These are phyloP conservation scores for Brasilioporus rufonigricans DNA, from an alignment of 768 basidiomycete genomes.

Conservation along the genomic window DNA sequence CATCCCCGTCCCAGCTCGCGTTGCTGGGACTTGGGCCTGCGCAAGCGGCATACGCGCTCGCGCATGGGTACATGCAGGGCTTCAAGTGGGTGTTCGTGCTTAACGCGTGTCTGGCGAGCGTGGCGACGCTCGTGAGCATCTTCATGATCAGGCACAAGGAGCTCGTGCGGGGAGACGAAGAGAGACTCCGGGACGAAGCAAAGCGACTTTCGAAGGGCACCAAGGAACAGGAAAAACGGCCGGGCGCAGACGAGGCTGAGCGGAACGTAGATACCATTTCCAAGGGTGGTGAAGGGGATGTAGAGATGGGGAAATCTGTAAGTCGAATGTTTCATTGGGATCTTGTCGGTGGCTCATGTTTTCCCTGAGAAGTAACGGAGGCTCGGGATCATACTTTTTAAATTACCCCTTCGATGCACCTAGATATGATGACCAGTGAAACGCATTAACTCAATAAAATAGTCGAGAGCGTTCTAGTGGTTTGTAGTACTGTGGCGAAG, in stretches of 20 bases:
- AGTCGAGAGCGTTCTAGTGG: too few species aligned
- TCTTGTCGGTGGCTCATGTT: too few species aligned
- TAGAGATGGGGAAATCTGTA: background rate
- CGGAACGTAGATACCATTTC: background rate
- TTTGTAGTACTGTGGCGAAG: too few species aligned
- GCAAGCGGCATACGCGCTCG: background rate
- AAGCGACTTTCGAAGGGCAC: background rate
- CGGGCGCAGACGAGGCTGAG: background rate
- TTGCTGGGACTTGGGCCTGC: background rate
- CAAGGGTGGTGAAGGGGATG: background rate
- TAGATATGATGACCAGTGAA: too few species aligned
- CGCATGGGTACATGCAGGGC: background rate
- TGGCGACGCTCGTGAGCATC: background rate
- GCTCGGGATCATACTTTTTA: too few species aligned
- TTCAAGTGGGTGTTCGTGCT: background rate
- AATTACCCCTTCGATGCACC: too few species aligned
- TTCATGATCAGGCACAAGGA: slow-evolving; percentile 4
- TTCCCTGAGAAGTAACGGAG: too few species aligned
- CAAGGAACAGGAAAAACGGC: background rate
- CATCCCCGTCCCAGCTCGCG: background rate
- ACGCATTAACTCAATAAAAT: too few species aligned
- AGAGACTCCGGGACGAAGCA: background rate
- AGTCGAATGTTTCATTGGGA: too few species aligned
- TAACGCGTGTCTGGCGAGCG: background rate
- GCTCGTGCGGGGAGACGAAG: background rate